phyloP scores from a whole-genome alignment of 2,329 filamentous ascomycete genomes.

The Ascochyta rabiei region DNA sequence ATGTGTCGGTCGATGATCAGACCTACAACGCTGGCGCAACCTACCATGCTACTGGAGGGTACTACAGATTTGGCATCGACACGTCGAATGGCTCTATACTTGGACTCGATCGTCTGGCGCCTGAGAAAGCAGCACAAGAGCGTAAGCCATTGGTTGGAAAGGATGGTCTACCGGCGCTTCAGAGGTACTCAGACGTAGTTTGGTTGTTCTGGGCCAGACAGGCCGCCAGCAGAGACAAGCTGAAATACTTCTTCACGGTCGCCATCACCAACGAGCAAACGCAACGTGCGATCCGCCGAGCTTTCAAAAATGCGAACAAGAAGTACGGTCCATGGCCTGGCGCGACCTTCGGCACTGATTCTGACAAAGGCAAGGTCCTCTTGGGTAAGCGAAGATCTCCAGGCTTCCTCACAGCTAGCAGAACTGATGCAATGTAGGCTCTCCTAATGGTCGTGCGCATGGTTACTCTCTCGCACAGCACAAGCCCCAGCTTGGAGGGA shows the following conservation, averaged over 20 bases:
- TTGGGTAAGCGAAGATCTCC: neutral
- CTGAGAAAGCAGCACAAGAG: neutral
- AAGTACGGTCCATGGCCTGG: conserved; percentile 2
- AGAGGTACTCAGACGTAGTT: conserved; percentile 19
- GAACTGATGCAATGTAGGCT: neutral
- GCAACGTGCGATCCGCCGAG: conserved; percentile 4
- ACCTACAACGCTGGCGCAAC: neutral
- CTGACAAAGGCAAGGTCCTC: conserved; percentile 1
- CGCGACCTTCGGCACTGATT: conserved; percentile 1
- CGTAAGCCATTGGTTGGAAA: neutral
- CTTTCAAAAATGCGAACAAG: neutral
- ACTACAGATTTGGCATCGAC: conserved; percentile 18
- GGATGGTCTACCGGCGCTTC: conserved; percentile 18
- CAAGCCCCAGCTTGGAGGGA: conserved; percentile 7
- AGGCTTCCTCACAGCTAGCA: neutral
- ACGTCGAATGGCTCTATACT: conserved; percentile 6
- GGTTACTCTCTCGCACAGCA: conserved; percentile 19
- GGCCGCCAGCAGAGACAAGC: neutral
- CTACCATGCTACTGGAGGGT: conserved; percentile 3
- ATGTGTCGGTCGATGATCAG: neutral
- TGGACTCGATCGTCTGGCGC: conserved; percentile 7
- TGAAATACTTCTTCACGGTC: conserved; percentile 15
- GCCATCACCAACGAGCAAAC: conserved; percentile 14
- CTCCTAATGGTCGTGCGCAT: conserved; percentile 6
- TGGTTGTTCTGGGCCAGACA: conserved; percentile 21